Evolutionary conservation across 1,284 basidiomycete genomes (phyloP).

Genomic region (Gymnopus androsaceus): DNA sequence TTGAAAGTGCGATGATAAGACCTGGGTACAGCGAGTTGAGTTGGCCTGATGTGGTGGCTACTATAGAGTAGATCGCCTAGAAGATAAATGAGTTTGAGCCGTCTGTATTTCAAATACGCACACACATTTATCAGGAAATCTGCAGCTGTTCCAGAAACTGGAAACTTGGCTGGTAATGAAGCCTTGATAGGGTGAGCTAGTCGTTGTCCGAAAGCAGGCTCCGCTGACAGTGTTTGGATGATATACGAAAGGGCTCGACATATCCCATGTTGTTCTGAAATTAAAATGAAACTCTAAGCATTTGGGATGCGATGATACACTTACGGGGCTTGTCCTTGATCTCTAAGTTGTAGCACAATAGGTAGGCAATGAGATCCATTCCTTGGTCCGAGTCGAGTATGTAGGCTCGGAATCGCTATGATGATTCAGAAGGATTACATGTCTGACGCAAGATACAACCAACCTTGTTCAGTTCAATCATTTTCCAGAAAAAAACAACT

Average conservation of each 20-base stretch:
- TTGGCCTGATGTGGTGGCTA: conserved; percentile 82
- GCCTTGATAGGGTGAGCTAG: conserved; percentile 65
- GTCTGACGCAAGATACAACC: conserved; percentile 11
- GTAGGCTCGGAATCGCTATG: conserved; percentile 83
- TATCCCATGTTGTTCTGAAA: conserved; percentile 83
- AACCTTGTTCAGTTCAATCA: conserved; percentile 89
- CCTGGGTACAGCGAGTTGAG: conserved; percentile 89
- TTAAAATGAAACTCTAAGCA: conserved; percentile 5
- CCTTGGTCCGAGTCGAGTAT: conserved; percentile 79
- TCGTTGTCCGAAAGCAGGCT: conserved; percentile 72
- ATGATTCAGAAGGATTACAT: conserved; percentile 6
- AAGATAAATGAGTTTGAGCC: too few species aligned
- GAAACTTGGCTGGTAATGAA: conserved; percentile 75
- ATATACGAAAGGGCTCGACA: conserved; percentile 91
- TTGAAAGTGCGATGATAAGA: conserved; percentile 86
- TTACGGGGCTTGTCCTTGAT: conserved; percentile 88
- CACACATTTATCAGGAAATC: conserved; percentile 88
- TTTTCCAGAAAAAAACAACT: conserved; percentile 90
- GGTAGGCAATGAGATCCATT: conserved; percentile 73
- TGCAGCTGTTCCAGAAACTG: conserved; percentile 69
- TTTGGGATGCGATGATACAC: conserved; percentile 29
- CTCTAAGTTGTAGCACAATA: conserved; percentile 80
- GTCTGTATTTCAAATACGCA: too few species aligned
- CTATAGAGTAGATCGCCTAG: conserved; percentile 85
- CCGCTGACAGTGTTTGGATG: conserved; percentile 87